These are phyloP conservation scores for Metarhizium rileyi DNA, from an alignment of 2,329 filamentous ascomycete genomes.

Conservation along the genomic window DNA sequence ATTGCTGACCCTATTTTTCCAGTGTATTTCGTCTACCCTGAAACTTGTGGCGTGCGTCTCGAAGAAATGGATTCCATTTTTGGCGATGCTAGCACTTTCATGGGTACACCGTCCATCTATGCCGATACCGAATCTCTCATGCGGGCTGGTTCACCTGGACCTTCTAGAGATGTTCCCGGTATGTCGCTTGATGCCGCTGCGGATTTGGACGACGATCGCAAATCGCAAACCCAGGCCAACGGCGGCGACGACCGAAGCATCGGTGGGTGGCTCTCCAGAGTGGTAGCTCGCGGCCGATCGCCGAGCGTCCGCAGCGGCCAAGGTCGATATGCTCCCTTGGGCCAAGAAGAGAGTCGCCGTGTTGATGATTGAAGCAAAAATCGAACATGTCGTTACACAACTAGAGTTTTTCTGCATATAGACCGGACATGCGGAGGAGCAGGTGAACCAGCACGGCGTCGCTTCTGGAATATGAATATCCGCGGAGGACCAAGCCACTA, in stretches of 20 bases:
- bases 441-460: background rate
- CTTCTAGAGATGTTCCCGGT: conserved; percentile 65
- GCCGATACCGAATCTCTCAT: conserved; percentile 74
- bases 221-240: conserved; percentile 26
- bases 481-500: background rate
- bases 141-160: conserved; percentile 60
- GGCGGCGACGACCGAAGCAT: conserved; percentile 32
- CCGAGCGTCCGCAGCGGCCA: conserved; percentile 28
- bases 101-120: conserved; percentile 64
- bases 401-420: conserved; percentile 28
- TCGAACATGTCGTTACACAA: conserved; percentile 11
- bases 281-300: conserved; percentile 29
- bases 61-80: conserved; percentile 97
- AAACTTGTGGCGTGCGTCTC: conserved; percentile 87
- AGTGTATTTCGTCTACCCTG: conserved; percentile 98
- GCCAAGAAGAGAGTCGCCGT: conserved; percentile 27
- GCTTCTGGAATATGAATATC: background rate
- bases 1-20: conserved; percentile 12
- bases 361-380: conserved; percentile 15
- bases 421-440: conserved; percentile 13
- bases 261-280: conserved; percentile 38
- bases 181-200: conserved; percentile 70
- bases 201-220: conserved; percentile 41
- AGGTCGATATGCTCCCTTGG: conserved; percentile 32
- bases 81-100: conserved; percentile 79